phyloP scores from a whole-genome alignment of 352 stramenopile species.

The Heterotrichella gracilis region DNA sequence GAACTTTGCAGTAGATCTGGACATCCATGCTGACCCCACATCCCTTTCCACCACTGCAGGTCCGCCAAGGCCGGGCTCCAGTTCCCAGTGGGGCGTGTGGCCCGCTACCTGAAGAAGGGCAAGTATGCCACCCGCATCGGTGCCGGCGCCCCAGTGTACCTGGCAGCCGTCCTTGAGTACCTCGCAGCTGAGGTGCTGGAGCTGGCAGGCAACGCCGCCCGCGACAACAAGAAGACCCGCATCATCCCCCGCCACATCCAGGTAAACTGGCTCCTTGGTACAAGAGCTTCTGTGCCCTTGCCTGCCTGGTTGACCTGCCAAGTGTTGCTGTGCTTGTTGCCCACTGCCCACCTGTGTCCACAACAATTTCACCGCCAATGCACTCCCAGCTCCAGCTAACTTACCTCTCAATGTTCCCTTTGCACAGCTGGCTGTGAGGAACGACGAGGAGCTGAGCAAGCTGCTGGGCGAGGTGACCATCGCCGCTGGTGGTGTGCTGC shows the following conservation, averaged over 20 bases:
- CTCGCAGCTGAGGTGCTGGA: constrained; percentile 28
- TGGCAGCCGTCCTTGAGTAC: constrained; percentile 32
- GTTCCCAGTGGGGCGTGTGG: constrained; percentile 42
- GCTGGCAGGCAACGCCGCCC: constrained; percentile 26
- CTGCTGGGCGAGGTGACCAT: constrained; percentile 63
- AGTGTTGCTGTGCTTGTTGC: too few species aligned
- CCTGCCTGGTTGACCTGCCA: too few species aligned
- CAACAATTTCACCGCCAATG: too few species aligned
- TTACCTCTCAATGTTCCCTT: too few species aligned
- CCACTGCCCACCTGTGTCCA: too few species aligned
- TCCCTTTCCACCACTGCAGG: too few species aligned
- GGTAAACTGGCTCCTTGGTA: too few species aligned
- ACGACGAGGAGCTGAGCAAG: constrained; percentile 76
- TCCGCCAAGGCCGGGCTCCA: constrained; percentile 27
- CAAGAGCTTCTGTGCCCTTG: too few species aligned
- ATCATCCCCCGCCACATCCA: constrained; percentile 39
- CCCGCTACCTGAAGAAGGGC: constrained; percentile 40
- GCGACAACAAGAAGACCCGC: constrained; percentile 33
- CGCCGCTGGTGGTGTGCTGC: constrained; percentile 37
- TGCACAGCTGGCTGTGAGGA: constrained; percentile 40
- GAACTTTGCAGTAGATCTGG: too few species aligned
- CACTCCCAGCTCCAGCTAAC: too few species aligned
- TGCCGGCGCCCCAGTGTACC: constrained; percentile 37
- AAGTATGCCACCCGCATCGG: constrained; percentile 39
- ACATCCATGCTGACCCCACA: too few species aligned